Conservation (phyloP, 2,329 filamentous ascomycete genomes). For the Aspergillus glaucus region DNA sequence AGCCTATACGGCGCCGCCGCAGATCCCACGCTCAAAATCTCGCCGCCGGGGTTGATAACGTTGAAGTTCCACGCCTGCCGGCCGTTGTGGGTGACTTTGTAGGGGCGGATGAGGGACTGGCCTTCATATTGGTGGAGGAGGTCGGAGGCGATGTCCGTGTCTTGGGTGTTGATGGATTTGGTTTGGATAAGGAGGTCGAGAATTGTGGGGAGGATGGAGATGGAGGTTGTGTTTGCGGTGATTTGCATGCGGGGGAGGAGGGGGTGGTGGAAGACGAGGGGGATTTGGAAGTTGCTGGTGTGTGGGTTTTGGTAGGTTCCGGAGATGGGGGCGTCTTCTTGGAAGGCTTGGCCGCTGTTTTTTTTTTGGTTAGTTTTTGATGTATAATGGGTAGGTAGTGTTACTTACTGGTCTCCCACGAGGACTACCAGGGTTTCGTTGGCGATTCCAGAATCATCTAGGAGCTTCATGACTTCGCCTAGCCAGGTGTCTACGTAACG, state of each 20-base stretch:
- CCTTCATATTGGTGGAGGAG: conserved; percentile 43
- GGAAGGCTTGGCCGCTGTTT: conserved; percentile 37
- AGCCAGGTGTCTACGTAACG: conserved; percentile 22
- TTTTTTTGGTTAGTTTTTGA: conserved; percentile 3
- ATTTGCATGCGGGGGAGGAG: conserved; percentile 37
- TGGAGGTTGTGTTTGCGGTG: conserved; percentile 34
- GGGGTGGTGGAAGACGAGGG: conserved; percentile 41
- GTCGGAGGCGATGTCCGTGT: conserved; percentile 29
- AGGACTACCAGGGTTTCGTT: conserved; percentile 25
- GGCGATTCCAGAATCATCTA: conserved; percentile 21
- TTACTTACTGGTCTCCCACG: conserved; percentile 22
- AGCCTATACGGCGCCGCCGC: conserved; percentile 69
- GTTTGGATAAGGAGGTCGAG: conserved; percentile 41
- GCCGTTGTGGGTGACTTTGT: conserved; percentile 26
- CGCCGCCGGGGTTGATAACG: conserved; percentile 31
- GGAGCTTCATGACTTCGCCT: conserved; percentile 17
- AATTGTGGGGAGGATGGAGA: conserved; percentile 42
- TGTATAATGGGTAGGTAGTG: not conserved
- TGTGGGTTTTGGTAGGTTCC: conserved; percentile 41
- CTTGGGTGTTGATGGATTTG: conserved; percentile 30
- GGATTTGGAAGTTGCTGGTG: conserved; percentile 40
- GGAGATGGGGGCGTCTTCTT: conserved; percentile 32
- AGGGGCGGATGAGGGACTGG: conserved; percentile 42
- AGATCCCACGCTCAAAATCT: conserved; percentile 59
- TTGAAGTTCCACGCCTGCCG: conserved; percentile 30